A percentile compares a stretch with the other conserved stretches of the same genome.
These are phyloP conservation scores for Sanghuangporus weigelae DNA, from an alignment of 1,284 basidiomycete genomes.

Conservation along the genomic window DNA sequence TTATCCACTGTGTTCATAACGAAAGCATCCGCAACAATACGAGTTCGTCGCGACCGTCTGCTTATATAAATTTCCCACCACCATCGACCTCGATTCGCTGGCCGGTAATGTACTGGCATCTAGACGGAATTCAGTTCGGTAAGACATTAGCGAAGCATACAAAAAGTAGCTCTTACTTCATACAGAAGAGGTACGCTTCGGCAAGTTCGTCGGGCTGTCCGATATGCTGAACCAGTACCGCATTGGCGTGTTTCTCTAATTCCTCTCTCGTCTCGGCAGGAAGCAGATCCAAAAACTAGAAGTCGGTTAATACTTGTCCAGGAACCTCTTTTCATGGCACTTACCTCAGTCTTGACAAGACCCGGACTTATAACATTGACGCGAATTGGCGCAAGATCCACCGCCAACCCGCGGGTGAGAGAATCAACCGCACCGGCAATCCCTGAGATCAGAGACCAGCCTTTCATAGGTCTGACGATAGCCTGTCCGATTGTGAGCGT, in stretches of 20 bases:
- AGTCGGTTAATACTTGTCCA: background rate
- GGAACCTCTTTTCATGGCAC: background rate
- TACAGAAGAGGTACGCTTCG: slow-evolving; percentile 22
- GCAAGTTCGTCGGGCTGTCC: slow-evolving; percentile 20
- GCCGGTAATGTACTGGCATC: slow-evolving; percentile 21
- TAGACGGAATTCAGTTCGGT: background rate
- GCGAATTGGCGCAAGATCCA: slow-evolving; percentile 22
- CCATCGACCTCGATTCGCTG: slow-evolving; percentile 22
- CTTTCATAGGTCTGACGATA: slow-evolving; percentile 16
- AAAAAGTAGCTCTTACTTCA: slow-evolving; percentile 19
- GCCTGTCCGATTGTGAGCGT: slow-evolving; percentile 20
- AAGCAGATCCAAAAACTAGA: slow-evolving; percentile 12
- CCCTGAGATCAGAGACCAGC: slow-evolving; percentile 19
- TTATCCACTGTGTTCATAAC: too few species aligned
- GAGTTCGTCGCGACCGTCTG: background rate
- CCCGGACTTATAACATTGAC: slow-evolving; percentile 21
- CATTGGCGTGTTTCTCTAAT: slow-evolving; percentile 7
- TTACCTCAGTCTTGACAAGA: slow-evolving; percentile 18
- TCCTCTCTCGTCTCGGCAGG: slow-evolving; percentile 11
- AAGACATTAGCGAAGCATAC: background rate
- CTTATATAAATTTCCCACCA: slow-evolving; percentile 16
- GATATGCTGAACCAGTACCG: slow-evolving; percentile 18
- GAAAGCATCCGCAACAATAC: too few species aligned
- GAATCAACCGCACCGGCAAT: slow-evolving; percentile 20
- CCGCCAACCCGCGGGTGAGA: slow-evolving; percentile 21